A percentile compares a stretch with the other conserved stretches of the same genome.
Evolutionary conservation across 768 basidiomycete species (phyloP).

Genomic region (Kondoa subrosea): DNA sequence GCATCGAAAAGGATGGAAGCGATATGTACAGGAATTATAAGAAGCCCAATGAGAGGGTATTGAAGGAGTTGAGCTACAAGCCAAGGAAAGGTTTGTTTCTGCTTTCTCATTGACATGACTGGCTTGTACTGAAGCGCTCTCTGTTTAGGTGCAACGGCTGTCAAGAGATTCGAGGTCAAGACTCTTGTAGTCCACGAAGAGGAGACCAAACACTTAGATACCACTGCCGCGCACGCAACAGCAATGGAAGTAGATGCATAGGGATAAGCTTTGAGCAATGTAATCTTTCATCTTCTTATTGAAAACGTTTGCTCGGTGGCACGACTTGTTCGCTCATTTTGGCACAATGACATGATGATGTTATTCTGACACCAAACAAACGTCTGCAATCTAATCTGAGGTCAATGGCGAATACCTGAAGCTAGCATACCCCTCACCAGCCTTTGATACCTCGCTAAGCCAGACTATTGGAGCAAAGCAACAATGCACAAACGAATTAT

Average conservation of each 20-base stretch:
- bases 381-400: no score
- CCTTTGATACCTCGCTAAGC: no score
- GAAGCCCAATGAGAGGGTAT: constrained; percentile 62
- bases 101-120: no score
- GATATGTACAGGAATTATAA: constrained; percentile 89
- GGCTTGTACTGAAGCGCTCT: no score
- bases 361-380: no score
- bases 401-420: no score
- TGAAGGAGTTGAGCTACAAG: constrained; percentile 28
- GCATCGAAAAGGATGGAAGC: constrained; percentile 69
- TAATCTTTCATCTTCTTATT: not conserved
- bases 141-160: not conserved
- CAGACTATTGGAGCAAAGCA: no score
- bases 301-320: not conserved
- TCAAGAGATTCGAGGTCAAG: constrained; percentile 19
- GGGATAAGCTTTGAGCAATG: not conserved
- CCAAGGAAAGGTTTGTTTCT: constrained; percentile 17
- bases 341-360: no score
- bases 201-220: not conserved
- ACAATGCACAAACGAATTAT: constrained; percentile 6
- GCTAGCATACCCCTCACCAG: no score
- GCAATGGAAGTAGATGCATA: constrained; percentile 1
- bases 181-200: constrained; percentile 24
- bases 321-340: no score
- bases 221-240: not conserved